Percentiles rank a stretch among this genome's conserved stretches.
Evolutionary conservation across 2,329 filamentous ascomycete genomes (phyloP).

Genomic region (Aureobasidium sp.): DNA sequence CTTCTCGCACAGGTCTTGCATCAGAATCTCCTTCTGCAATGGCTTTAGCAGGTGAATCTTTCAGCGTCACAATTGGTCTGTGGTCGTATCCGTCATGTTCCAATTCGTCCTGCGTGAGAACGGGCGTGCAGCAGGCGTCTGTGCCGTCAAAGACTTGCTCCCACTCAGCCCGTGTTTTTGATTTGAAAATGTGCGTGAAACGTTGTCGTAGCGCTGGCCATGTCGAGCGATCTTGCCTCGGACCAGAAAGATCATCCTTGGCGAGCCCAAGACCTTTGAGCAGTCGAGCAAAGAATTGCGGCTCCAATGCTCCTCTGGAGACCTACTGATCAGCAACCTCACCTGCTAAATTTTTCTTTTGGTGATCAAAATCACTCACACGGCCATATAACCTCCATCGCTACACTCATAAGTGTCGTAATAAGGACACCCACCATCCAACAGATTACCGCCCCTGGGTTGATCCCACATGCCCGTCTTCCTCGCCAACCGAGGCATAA

Average conservation of each 20-base stretch:
- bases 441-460: conserved; percentile 64
- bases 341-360: neutral
- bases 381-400: conserved; percentile 72
- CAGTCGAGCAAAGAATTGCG: conserved; percentile 69
- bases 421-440: conserved; percentile 81
- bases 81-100: conserved; percentile 60
- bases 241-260: conserved; percentile 37
- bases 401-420: conserved; percentile 85
- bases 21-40: conserved; percentile 45
- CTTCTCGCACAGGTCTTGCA: conserved; percentile 37
- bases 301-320: conserved; percentile 68
- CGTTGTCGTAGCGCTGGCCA: conserved; percentile 62
- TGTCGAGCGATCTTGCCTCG: conserved; percentile 51
- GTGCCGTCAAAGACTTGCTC: conserved; percentile 80
- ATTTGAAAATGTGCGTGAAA: conserved; percentile 59
- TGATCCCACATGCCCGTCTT: conserved; percentile 57
- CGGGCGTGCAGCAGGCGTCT: conserved; percentile 88
- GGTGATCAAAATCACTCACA: conserved; percentile 37
- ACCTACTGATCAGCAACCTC: neutral
- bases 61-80: conserved; percentile 62
- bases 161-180: conserved; percentile 71
- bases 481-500: conserved; percentile 63
- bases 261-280: conserved; percentile 59
- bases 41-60: conserved; percentile 60
- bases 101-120: conserved; percentile 68